Conservation (phyloP, 2,329 filamentous ascomycete species). For the Aspergillus flavus region DNA sequence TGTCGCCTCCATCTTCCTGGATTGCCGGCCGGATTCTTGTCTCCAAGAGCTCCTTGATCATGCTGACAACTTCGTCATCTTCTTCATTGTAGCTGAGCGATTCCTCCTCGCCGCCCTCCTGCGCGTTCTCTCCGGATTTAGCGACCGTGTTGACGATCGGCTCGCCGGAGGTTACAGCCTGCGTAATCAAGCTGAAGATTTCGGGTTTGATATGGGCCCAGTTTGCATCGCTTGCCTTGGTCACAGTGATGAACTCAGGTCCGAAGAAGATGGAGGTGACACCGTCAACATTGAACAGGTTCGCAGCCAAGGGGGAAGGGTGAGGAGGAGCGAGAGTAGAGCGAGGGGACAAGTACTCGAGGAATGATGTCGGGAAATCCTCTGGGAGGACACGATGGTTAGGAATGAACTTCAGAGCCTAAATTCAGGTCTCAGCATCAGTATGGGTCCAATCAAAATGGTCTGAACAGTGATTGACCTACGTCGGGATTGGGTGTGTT, state of each 20-base stretch:
- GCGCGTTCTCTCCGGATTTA: slow-evolving; percentile 57
- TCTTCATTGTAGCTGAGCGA: slow-evolving; percentile 83
- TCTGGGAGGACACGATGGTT: slow-evolving; percentile 84
- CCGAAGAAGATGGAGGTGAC: slow-evolving; percentile 96
- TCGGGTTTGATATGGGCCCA: slow-evolving; percentile 97
- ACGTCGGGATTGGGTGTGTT: slow-evolving; percentile 91
- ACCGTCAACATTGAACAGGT: slow-evolving; percentile 90
- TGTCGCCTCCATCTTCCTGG: slow-evolving; percentile 96
- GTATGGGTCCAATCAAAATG: background rate
- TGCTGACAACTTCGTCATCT: slow-evolving; percentile 90
- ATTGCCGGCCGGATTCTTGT: slow-evolving; percentile 94
- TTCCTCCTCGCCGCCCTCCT: slow-evolving; percentile 60
- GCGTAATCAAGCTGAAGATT: slow-evolving; percentile 91
- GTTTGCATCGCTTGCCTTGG: slow-evolving; percentile 81
- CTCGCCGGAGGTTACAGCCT: slow-evolving; percentile 83
- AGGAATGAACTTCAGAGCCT: slow-evolving; percentile 88
- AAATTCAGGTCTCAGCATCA: background rate
- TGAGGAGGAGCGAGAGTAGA: slow-evolving; percentile 86
- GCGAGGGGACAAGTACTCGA: slow-evolving; percentile 89
- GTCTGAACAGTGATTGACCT: slow-evolving; percentile 24
- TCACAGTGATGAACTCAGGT: slow-evolving; percentile 93
- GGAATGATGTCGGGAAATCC: slow-evolving; percentile 70
- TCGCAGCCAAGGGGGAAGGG: slow-evolving; percentile 85
- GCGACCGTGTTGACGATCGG: slow-evolving; percentile 74
- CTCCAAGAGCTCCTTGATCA: slow-evolving; percentile 98